These are phyloP conservation scores for Fistulifera pelliculosa DNA, from an alignment of 108 stramenopile species.

Conservation along the genomic window DNA sequence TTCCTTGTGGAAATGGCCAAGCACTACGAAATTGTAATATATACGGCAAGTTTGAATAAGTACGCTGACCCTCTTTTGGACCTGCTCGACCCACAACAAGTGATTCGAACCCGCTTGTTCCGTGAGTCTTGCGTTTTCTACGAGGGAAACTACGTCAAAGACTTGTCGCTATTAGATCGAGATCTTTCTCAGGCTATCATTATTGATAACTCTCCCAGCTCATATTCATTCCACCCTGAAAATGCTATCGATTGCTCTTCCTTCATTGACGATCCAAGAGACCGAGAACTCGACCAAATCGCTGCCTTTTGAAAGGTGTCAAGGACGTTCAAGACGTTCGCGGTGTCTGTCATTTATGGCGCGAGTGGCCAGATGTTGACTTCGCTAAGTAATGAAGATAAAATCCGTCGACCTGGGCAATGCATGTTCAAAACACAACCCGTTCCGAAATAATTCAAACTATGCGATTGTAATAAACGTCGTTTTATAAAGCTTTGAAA, in stretches of 20 bases:
- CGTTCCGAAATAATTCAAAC: too few relatives aligned
- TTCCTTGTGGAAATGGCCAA: constrained; percentile 91
- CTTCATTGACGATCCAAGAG: constrained; percentile 90
- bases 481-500: too few relatives aligned
- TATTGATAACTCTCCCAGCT: constrained; percentile 95
- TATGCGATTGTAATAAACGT: too few relatives aligned
- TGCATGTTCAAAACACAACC: too few relatives aligned
- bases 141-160: constrained; percentile 98
- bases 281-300: constrained; percentile 92
- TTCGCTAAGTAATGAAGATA: too few relatives aligned
- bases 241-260: constrained; percentile 95
- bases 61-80: constrained; percentile 97
- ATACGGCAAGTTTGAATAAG: constrained; percentile 96
- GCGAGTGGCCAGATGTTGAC: constrained; percentile 80
- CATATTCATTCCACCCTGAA: constrained; percentile 96
- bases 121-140: constrained; percentile 97
- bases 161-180: constrained; percentile 76
- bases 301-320: constrained; percentile 81
- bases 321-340: constrained; percentile 79
- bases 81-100: constrained; percentile 79
- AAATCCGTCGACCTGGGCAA: too few relatives aligned
- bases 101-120: constrained; percentile 84
- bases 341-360: constrained; percentile 57
- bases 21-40: constrained; percentile 96
- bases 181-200: constrained; percentile 86